Conservation (phyloP, 345 rosid species). For the Ceriops tagal region DNA sequence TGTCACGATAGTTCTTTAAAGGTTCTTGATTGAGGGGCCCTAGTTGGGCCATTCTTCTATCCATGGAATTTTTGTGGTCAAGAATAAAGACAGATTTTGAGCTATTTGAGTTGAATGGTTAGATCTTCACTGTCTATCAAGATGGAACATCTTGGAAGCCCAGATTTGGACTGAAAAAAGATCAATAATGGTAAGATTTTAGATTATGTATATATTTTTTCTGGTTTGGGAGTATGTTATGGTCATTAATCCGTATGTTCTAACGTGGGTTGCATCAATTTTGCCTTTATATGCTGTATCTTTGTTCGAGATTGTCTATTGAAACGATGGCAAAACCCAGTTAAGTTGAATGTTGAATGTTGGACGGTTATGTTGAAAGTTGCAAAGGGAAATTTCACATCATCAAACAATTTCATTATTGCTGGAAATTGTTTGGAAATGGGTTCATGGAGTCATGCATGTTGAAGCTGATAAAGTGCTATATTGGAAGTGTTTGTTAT, state of each 20-base stretch:
- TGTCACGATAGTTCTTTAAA: slow-evolving; percentile 6
- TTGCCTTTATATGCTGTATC: neutral
- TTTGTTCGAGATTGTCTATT: too few species aligned
- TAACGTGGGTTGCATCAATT: too few species aligned
- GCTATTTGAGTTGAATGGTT: neutral
- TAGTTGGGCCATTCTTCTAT: neutral
- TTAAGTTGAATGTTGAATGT: too few species aligned
- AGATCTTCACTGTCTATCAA: neutral
- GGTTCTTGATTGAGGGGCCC: neutral
- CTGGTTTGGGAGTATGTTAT: too few species aligned
- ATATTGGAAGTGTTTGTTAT: neutral
- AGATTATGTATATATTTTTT: neutral
- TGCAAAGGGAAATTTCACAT: too few species aligned
- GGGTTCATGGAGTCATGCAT: too few species aligned
- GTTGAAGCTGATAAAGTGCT: neutral
- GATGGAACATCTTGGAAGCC: slow-evolving; percentile 8
- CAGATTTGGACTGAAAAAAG: slow-evolving; percentile 8
- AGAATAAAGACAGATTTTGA: neutral
- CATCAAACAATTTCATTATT: too few species aligned
- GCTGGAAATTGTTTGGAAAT: too few species aligned
- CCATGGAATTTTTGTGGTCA: neutral
- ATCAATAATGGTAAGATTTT: slow-evolving; percentile 15
- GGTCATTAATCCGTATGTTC: too few species aligned
- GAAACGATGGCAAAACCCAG: too few species aligned
- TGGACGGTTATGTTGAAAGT: too few species aligned